phyloP scores from a whole-genome alignment of 2,329 filamentous ascomycete genomes.

The Rosellinia necatrix region DNA sequence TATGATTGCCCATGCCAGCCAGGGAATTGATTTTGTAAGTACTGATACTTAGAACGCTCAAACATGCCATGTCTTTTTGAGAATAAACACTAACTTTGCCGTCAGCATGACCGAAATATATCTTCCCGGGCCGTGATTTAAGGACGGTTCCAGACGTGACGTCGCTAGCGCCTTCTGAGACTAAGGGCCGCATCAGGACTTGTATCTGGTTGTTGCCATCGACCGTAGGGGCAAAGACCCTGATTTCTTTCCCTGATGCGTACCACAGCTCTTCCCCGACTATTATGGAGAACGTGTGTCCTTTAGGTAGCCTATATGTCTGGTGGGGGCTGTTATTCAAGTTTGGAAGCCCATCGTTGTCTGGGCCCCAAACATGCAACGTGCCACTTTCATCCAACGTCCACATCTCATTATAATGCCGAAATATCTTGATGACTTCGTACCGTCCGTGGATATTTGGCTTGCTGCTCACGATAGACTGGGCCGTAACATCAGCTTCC shows the following conservation, averaged over 20 bases:
- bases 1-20: constrained; percentile 75
- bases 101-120: constrained; percentile 90
- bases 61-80: constrained; percentile 72
- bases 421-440: constrained; percentile 83
- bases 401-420: constrained; percentile 90
- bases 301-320: constrained; percentile 77
- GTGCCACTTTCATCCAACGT: constrained; percentile 88
- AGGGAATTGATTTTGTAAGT: constrained; percentile 94
- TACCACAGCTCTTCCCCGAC: constrained; percentile 88
- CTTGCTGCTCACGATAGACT: constrained; percentile 71
- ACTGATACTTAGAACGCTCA: constrained; percentile 84
- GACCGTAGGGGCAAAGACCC: constrained; percentile 76
- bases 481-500: constrained; percentile 80
- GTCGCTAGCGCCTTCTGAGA: constrained; percentile 76
- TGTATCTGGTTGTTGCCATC: constrained; percentile 74
- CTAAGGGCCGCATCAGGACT: constrained; percentile 71
- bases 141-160: constrained; percentile 83
- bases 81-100: constrained; percentile 96
- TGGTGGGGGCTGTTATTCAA: constrained; percentile 72
- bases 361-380: constrained; percentile 84
- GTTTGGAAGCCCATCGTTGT: constrained; percentile 71
- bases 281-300: constrained; percentile 86
- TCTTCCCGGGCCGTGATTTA: constrained; percentile 73
- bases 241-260: constrained; percentile 82
- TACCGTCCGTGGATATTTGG: constrained; percentile 74